phyloP scores from a whole-genome alignment of 2,329 filamentous ascomycete genomes.

The Epichloe coenophiala region DNA sequence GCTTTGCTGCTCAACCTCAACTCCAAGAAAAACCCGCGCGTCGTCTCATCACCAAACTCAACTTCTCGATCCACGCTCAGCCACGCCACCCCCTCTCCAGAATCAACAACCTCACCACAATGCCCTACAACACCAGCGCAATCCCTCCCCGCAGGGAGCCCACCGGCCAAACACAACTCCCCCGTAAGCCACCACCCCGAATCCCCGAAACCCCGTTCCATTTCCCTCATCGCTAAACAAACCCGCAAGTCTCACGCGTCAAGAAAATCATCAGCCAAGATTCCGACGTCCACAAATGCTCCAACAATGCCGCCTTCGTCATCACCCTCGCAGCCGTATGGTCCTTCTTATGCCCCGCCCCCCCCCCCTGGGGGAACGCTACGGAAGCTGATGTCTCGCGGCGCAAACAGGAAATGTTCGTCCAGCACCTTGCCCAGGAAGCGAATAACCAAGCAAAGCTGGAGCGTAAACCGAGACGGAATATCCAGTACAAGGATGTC shows the following conservation, averaged over 20 bases:
- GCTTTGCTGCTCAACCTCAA: not conserved
- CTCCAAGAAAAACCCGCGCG: not conserved
- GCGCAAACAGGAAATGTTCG: constrained; percentile 66
- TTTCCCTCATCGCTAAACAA: not conserved
- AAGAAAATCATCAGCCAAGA: constrained; percentile 92
- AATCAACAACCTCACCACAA: constrained; percentile 20
- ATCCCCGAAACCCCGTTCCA: not conserved
- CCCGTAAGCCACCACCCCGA: constrained; percentile 43
- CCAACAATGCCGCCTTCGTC: constrained; percentile 86
- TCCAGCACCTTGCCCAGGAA: constrained; percentile 79
- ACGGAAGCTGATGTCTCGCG: not conserved
- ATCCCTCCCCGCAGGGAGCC: constrained; percentile 70
- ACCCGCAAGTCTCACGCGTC: constrained; percentile 70
- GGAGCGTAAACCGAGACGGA: constrained; percentile 81
- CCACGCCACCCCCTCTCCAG: too few species aligned
- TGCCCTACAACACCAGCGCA: constrained; percentile 84
- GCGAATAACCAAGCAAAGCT: constrained; percentile 79
- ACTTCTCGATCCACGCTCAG: too few species aligned
- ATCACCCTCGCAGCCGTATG: constrained; percentile 78
- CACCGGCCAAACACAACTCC: constrained; percentile 73
- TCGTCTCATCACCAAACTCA: not conserved
- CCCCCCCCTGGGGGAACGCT: not conserved
- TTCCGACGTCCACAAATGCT: constrained; percentile 72
- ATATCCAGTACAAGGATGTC: constrained; percentile 92
- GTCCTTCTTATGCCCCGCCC: not conserved